Conservation (phyloP, 352 stramenopile genomes). For the Globisporangium polare region DNA sequence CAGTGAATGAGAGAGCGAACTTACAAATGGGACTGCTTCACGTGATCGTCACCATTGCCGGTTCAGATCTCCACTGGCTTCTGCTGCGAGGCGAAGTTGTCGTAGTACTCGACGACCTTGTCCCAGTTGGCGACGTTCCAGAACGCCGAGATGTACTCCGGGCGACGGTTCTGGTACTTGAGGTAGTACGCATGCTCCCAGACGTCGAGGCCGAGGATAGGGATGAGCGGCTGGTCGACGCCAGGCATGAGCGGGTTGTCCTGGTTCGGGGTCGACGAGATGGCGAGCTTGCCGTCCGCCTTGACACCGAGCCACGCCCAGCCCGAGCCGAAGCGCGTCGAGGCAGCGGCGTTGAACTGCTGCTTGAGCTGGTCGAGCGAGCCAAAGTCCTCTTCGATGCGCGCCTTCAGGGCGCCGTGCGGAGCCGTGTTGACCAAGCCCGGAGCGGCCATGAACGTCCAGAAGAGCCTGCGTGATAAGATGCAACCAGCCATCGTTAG, state of each 20-base stretch:
- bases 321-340: conserved; percentile 86
- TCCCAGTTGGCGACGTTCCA: conserved; percentile 98
- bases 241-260: conserved; percentile 86
- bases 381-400: conserved; percentile 89
- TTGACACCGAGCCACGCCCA: conserved; percentile 90
- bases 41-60: conserved; percentile 11
- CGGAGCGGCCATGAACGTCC: conserved; percentile 88
- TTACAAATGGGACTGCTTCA: conserved; percentile 14
- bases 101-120: conserved; percentile 91
- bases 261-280: conserved; percentile 97
- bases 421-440: conserved; percentile 78
- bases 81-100: conserved; percentile 83
- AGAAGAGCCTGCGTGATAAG: conserved; percentile 70
- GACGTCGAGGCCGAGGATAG: conserved; percentile 93
- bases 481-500: not conserved
- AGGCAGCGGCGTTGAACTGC: conserved; percentile 86
- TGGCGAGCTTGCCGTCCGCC: conserved; percentile 89
- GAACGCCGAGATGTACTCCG: conserved; percentile 96
- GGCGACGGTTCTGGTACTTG: conserved; percentile 96
- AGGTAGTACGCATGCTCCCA: conserved; percentile 97
- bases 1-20: conserved; percentile 11
- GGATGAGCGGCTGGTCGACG: conserved; percentile 79
- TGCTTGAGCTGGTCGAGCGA: conserved; percentile 88
- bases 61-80: conserved; percentile 84
- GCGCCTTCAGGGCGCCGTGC: conserved; percentile 73